Evolutionary conservation across 345 rosid genomes (phyloP).

Genomic region (Ceriops tagal): DNA sequence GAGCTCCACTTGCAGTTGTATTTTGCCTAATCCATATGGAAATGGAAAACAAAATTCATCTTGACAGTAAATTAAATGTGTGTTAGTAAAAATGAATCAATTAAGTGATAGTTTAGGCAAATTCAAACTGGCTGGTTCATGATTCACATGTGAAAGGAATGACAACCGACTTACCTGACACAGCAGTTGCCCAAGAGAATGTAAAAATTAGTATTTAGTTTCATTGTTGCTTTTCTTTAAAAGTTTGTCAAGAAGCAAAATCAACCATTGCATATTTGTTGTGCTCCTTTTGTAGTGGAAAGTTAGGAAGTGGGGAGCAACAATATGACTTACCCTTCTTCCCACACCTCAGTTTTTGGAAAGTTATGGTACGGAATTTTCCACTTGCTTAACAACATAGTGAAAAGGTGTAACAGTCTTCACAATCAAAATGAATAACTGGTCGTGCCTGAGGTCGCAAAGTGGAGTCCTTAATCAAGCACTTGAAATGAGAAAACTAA

Average conservation of each 20-base stretch:
- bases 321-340: too few relatives aligned
- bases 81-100: too few relatives aligned
- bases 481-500: slow-evolving; percentile 13
- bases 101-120: too few relatives aligned
- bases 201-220: neutral
- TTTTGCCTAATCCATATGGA: slow-evolving; percentile 59
- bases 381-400: neutral
- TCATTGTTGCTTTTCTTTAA: too few relatives aligned
- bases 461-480: neutral
- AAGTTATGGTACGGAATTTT: too few relatives aligned
- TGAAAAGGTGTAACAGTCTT: neutral
- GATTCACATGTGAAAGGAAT: neutral
- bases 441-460: neutral
- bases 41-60: neutral
- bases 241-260: too few relatives aligned
- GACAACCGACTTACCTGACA: neutral
- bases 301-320: neutral
- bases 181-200: neutral
- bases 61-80: too few relatives aligned
- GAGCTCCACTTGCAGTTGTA: slow-evolving; percentile 88
- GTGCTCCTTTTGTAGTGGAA: neutral
- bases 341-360: too few relatives aligned
- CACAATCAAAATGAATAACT: neutral
- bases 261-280: too few relatives aligned
- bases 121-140: too few relatives aligned